Base-by-base conservation (phyloP, 495 filamentous ascomycete genomes). In the Aspergillus campestris region DNA sequence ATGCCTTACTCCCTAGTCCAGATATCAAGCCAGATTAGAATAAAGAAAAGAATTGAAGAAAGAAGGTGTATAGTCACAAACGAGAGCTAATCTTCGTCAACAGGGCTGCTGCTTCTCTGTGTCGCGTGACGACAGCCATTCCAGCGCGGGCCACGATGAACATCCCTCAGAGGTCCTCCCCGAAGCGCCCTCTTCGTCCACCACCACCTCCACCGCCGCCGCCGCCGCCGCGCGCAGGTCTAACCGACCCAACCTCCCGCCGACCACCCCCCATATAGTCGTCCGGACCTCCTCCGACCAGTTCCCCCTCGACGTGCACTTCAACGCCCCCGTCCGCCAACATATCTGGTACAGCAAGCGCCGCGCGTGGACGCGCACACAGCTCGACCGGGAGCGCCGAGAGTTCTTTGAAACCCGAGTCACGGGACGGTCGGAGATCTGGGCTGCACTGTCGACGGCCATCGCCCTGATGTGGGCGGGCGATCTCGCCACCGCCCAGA, bases 331-430 rank as follows among this genome's bases (percentile, higher is more conserved):
- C 3, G 60, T 80, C 39, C 69, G 69, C 24, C 58, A 49, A 0
- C 76, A 79, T 56, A 48, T 67, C 12, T 79, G 76, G 74, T 62
- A 65, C 29, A 63, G 70, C 49, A 74, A 75, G 48, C 66, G 63
- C 7, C 71, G 66, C 12, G 41, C 55, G 8, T 82, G 82, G 79
- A 79, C 69, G 1, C 70, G 71, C 15, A 47, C 51, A 5, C 59
- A 75, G 36, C 60, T 80, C 2, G 61, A 71, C 38, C 67, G 58
- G 29, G 74, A 75, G 45, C 69, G 77, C 28, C 59, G 62, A 18
- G 86, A 86, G 46, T 92, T 89, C 66, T 92, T 87, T 51, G 84
- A 89, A 44, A 97, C 90, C 3, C 69, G 86, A 30, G 86, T 92
- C 3, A 83, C 83, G 5, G 88, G 89, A 8, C 73, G 78, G 6